Percentiles rank a stretch among this genome's conserved stretches.
phyloP scores from a whole-genome alignment of 495 filamentous ascomycete genomes.

The Xylaria nigripes region DNA sequence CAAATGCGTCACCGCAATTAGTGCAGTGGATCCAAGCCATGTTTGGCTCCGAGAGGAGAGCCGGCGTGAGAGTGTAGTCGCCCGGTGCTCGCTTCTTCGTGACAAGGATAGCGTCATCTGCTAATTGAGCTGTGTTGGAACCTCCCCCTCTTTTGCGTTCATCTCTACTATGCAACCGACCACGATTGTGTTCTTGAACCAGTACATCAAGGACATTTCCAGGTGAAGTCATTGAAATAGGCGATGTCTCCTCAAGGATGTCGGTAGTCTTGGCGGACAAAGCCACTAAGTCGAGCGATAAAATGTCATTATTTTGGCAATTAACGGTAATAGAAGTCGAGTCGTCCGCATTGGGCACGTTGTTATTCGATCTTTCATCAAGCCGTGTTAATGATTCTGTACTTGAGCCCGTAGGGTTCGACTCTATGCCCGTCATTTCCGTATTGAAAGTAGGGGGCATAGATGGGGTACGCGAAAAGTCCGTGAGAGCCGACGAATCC shows the following conservation, averaged over 20 bases:
- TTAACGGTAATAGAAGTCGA: constrained; percentile 4
- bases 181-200: not conserved
- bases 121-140: not conserved
- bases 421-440: not conserved
- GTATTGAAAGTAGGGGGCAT: not conserved
- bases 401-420: not conserved
- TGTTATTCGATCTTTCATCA: not conserved
- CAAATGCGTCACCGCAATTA: constrained; percentile 70
- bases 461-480: constrained; percentile 19
- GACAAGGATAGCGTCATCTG: constrained; percentile 16
- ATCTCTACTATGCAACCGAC: not conserved
- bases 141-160: constrained; percentile 8
- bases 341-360: not conserved
- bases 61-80: constrained; percentile 68
- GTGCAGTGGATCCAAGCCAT: constrained; percentile 81
- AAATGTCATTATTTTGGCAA: not conserved
- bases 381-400: not conserved
- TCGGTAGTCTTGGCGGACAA: not conserved
- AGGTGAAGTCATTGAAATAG: not conserved
- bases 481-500: constrained; percentile 15
- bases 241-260: not conserved
- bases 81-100: constrained; percentile 51
- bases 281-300: not conserved
- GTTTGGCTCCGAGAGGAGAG: constrained; percentile 62
- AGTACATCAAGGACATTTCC: not conserved